Evolutionary conservation across 2,329 filamentous ascomycete genomes (phyloP), one percentile per base, ranked within the genome.

Genomic region (Pseudogymnoascus sp.): DNA sequence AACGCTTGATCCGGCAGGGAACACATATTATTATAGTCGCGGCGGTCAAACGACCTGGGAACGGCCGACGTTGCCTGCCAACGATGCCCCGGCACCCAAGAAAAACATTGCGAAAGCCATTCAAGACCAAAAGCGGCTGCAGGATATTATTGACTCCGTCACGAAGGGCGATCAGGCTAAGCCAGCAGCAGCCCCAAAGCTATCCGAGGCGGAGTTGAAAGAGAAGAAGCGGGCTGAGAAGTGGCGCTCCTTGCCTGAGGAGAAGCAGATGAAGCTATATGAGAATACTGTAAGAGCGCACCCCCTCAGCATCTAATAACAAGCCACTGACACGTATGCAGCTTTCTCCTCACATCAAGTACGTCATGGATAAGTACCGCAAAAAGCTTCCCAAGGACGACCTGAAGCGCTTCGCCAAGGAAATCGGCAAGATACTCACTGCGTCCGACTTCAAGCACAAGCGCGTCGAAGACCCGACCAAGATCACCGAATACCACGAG

Each of bases 261-360:
- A 97, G 68, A 97, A 97, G 77, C 91, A 95, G 76, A 96, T 92
- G 84, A 96, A 91, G 78, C 82, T 96, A 2, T 97, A 97, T 71
- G 93, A 97, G 75, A 93, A 93, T 72, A 96, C 92, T 61, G 91
- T 96, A 81, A 75, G 90, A 79, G 29, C n/a, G 4, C 33, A 44
- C 7, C 56, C 26, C 4, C 42, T 13, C 11, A 3, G 2, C 9
- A 11, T 10, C 37, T 35, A 37, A 44, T 62, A 62, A 68, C 72
- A 65, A 72, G 26, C 26, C 11, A 46, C 59, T 23, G 13, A 5
- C n/a, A 19, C 29, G 2, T 56, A 33, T 1, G 3, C 68, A 95
- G 91, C 81, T 97, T 6, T 90, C 88, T 72, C 91, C 91, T 5
- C 87, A 91, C 63, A 88, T 97, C 69, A 93, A 92, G 74, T 83